Evolutionary conservation across 176 grass and related monocot species (phyloP).

Genomic region (Cenchrus fungigraminus): DNA sequence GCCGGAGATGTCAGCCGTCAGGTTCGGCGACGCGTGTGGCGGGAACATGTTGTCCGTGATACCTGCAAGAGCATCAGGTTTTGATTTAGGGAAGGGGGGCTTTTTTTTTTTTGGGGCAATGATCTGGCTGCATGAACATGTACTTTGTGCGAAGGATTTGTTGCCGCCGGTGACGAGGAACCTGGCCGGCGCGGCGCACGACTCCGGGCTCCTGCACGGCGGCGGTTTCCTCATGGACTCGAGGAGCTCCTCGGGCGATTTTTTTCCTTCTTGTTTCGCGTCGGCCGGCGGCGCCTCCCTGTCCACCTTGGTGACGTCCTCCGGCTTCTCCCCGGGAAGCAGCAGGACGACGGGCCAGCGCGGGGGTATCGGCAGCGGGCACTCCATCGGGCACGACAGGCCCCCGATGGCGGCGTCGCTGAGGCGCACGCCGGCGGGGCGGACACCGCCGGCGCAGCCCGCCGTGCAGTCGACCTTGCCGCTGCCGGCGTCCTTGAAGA

Average conservation of each 20-base stretch:
- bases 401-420: background rate
- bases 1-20: slow-evolving; percentile 10
- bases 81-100: background rate
- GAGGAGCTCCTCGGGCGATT: background rate
- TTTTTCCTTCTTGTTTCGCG: background rate
- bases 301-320: background rate
- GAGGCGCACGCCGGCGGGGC: background rate
- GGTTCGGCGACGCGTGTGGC: background rate
- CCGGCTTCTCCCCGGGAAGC: background rate
- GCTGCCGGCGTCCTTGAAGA: fast-evolving
- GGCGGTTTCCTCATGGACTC: background rate
- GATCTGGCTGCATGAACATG: background rate
- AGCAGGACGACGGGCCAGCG: slow-evolving; percentile 30
- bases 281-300: background rate
- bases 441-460: background rate
- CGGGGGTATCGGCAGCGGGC: background rate
- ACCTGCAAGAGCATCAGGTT: slow-evolving; percentile 28
- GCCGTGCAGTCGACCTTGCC: background rate
- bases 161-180: slow-evolving; percentile 49
- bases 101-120: too few relatives aligned
- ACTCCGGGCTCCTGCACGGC: background rate
- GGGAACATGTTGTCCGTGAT: slow-evolving; percentile 40
- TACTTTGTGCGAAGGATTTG: slow-evolving; percentile 44
- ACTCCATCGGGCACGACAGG: background rate
- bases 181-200: background rate